Base-by-base conservation (phyloP, 2,329 filamentous ascomycete species). In the Fusarium napiforme region DNA sequence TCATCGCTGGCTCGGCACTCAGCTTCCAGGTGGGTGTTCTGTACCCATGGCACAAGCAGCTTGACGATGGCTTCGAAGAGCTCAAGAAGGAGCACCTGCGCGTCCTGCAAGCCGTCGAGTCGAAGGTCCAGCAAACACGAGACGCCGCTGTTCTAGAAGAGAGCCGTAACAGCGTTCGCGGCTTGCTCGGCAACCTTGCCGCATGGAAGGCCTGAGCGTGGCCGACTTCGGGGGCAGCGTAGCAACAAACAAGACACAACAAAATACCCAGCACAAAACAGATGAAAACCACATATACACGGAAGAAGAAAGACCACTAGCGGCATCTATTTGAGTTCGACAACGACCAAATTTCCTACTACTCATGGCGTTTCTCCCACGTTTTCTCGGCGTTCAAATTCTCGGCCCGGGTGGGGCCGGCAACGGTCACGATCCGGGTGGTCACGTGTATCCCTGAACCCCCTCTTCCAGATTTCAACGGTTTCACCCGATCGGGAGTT, bases 11-110 rank as follows among this genome's bases (percentile, higher is more conserved):
- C 36, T 91, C 90, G 8, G 91, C 91, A 0, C 84, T 93, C 39
- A 84, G 84, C 40, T 93, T 93, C 80, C 91, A 93, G 81, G 89
- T 92, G 56, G 90, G 89, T 74, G 91, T 93, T 43, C 84, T 93
- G 16, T 93, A 93, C 80, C 91, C 91, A 3, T 93, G 91, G 91
- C 91, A 93, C 80, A 87, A 91, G 76, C 84, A 91, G 77, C 83
- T 93, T 11, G 89, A 92, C 71, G 85, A 87, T 26, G 87, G 89
- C 67, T 92, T 93, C 76, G 74, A 78, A 58, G 69, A 71, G 11
- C 68, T 78, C 53, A 78, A 76, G 71, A 77, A 64, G 64, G 77
- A 78, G 60, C 77, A 78, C 52, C 42, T 77, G 14, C 69, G 72
- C 26, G 74, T 78, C 50, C 60, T 78, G 21, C 43, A 53, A 9